Evolutionary conservation across 495 filamentous ascomycete genomes (phyloP), one percentile per base, ranked within the genome.

Genomic region (Annulohypoxylon bovei): DNA sequence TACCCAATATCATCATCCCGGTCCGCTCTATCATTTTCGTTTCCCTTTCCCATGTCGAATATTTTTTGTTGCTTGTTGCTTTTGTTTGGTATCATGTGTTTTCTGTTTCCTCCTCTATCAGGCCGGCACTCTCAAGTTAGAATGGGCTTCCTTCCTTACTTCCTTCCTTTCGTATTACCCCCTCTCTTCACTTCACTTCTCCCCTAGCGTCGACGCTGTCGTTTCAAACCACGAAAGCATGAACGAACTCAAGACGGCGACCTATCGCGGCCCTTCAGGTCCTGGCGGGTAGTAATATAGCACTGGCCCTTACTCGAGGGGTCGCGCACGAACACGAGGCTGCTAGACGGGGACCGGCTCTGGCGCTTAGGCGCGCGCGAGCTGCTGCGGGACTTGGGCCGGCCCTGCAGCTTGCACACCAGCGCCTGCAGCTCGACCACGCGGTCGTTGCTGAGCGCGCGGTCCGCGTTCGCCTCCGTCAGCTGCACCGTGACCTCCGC

Each of bases 271-370:
- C 67, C 57, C 47, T 69, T 68, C n/a, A 75, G 70, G 1, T 55
- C 55, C 1, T 73, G 70, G 28, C 70, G 75, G 12, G 75, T 75
- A 22, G 70, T 73, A 53, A 77, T 62, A 58, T 60, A 69, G 16
- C 61, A 16, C 39, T 40, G 30, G 12, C 57, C 46, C 44, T 75
- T 73, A 9, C 65, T 66, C 6, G 73, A 32, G 14, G 75, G 27
- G 67, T 60, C 65, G 14, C 76, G 71, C 6, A 78, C 74, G 57
- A 76, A 78, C 14, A 78, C 16, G 23, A 76, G 62, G n/a, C 67
- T 56, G 33, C 14, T 52, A 0, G 70, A 72, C 6, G 74, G 67
- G 12, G 68, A 73, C 39, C 65, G 66, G 35, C 65, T 71, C 49
- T 70, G 68, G 49, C 75, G 56, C 64, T 77, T 77, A 14, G 67